These are phyloP conservation scores for Xerocomus spinulosus DNA, from an alignment of 768 basidiomycete genomes.

Conservation along the genomic window DNA sequence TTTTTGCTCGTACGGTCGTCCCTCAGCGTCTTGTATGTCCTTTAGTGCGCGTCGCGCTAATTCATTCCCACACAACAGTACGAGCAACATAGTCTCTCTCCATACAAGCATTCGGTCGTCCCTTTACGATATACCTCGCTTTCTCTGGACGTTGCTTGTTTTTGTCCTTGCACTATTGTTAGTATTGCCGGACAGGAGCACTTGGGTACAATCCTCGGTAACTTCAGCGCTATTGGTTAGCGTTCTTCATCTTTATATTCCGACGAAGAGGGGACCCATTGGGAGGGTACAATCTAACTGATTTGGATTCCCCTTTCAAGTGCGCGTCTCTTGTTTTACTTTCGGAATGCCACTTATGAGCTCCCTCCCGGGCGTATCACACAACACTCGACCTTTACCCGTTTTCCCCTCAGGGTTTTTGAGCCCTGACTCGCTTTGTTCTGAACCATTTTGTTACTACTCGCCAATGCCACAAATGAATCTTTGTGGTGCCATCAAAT, in stretches of 20 bases:
- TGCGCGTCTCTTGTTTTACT: slow-evolving; percentile 18
- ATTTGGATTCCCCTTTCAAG: slow-evolving; percentile 41
- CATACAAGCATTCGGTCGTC: slow-evolving; percentile 41
- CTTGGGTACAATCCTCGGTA: slow-evolving; percentile 39
- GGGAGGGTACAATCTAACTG: slow-evolving; percentile 49
- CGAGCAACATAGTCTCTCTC: slow-evolving; percentile 43
- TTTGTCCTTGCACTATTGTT: slow-evolving; percentile 38
- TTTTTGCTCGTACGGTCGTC: slow-evolving; percentile 40
- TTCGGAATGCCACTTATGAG: too few species aligned
- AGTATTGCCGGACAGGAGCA: slow-evolving; percentile 42
- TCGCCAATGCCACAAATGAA: too few species aligned
- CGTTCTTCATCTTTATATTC: slow-evolving; percentile 45
- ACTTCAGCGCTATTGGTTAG: slow-evolving; percentile 46
- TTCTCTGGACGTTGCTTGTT: slow-evolving; percentile 41
- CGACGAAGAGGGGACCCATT: slow-evolving; percentile 36
- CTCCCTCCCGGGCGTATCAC: too few species aligned
- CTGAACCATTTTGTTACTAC: too few species aligned
- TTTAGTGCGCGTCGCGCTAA: background rate
- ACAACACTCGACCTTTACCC: too few species aligned
- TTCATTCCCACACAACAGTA: slow-evolving; percentile 17
- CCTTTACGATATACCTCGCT: slow-evolving; percentile 43
- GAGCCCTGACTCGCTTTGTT: too few species aligned
- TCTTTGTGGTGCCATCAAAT: too few species aligned
- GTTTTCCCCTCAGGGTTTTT: too few species aligned
- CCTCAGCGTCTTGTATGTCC: slow-evolving; percentile 38